Evolutionary conservation across 345 rosid species (phyloP), one percentile per base, ranked within the genome.

Genomic region (Murraya koenigii): DNA sequence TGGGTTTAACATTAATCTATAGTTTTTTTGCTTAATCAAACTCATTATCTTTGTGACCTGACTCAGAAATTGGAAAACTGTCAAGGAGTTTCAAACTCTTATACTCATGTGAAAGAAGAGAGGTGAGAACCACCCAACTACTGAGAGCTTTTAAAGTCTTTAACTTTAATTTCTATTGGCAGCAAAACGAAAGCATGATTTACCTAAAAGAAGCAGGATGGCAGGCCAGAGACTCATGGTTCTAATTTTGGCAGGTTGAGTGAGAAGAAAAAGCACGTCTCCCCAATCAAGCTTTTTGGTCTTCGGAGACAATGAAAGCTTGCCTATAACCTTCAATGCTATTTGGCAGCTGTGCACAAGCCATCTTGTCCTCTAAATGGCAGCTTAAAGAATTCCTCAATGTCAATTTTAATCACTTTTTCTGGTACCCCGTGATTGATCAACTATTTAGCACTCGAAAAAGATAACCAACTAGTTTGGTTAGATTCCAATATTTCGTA

Each of bases 201-300:
- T 72, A 84, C 86, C 89, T 85, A 77, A 88, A 83, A 28, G 85
- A 79, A 20, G 70, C 2, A 11, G 89, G 25, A 2, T 33, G 9
- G 49, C 54, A 0, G 91, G 91, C 85, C 88, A 87, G 75, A 83
- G 73, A 62, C 77, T 80, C 54, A 72, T 10, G 30, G 74, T 83
- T 80, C 88, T 82, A 8, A 4, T 49, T 6, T 64, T 22, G n/a
- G 28, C 26, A 8, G 90, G 89, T 28, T 52, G 81, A 5, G 85
- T 11, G 22, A 71, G 39, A 58, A 86, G 85, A 73, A 87, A 84
- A 28, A 87, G 82, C 91, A 85, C 80, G 80, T 86, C 90, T 1
- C 84, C 87, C 91, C 88, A 88, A 23, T 90, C 90, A 36, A 86
- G 89, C 80, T 86, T 90, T 90, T 71, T 85, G 87, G 0, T 86